Base-by-base conservation (phyloP, 768 basidiomycete species). In the Phlegmacium glaucopus region DNA sequence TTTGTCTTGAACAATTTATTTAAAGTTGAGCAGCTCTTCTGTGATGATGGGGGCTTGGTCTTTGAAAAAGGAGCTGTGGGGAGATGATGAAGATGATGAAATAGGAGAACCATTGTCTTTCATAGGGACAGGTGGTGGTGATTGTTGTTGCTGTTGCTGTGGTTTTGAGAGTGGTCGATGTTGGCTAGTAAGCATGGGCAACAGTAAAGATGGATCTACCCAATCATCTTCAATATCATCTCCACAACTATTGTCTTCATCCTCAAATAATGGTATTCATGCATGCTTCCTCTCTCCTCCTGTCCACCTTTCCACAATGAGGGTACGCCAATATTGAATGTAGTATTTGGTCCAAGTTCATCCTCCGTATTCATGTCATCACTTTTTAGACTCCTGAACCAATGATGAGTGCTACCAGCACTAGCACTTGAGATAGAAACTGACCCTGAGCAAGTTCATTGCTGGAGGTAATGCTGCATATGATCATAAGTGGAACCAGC, bases 331-430 rank as follows among this genome's bases (percentile, higher is more conserved):
- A 75, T 57, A 25, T 68, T 69, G 51, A 75, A 77, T 39, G 63
- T 62, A 2, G 69, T 60, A 36, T 68, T 71, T 4, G 82, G 79
- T 7, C 83, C 78, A 25, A 85, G 77, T 43, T 87, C 85, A 35
- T 88, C 86, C 56, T 88, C 86, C 18, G 83, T 85, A 42, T 86
- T 83, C 1, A 69, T 72, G 48, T 85, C 83, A 18, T 77, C 76
- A 39, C 74, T 76, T 51, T 74, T 75, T n/a, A 67, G 22, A 22
- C 22, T 63, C 11, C 68, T 64, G 27, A 64, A 61, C 36, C 68
- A 66, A 59, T n/a, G 65, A 65, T 39, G 51, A 49, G 49, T 53
- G 22, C 61, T 64, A 27, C 57, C 56, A 25, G 56, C 63, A 42
- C 62, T 66, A 0, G 59, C 58, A 54, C 72, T 74, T 15, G 74